A percentile compares a stretch with the other conserved stretches of the same genome.
Conservation (phyloP, 1,284 basidiomycete species). For the Fomitiporia mediterranea region DNA sequence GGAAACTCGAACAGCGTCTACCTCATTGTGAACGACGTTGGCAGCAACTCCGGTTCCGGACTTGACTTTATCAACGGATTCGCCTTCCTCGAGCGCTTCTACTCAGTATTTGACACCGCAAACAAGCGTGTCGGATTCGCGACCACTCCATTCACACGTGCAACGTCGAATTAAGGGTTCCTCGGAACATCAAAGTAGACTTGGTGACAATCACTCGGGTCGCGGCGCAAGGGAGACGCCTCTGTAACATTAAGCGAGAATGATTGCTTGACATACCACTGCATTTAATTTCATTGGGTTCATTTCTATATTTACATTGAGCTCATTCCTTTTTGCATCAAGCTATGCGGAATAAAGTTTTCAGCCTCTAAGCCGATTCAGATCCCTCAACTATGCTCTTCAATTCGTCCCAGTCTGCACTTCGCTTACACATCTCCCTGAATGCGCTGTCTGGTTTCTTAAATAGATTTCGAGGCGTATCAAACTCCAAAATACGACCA, state of each 20-base stretch:
- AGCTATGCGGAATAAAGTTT: not conserved
- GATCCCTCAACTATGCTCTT: conserved; percentile 12
- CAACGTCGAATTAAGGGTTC: conserved; percentile 46
- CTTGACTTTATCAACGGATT: conserved; percentile 42
- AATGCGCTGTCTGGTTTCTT: conserved; percentile 54
- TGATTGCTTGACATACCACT: too few species aligned
- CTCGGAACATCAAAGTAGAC: too few species aligned
- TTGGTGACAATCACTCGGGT: too few species aligned
- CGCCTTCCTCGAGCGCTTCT: conserved; percentile 41
- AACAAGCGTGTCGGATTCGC: conserved; percentile 51
- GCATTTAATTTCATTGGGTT: too few species aligned
- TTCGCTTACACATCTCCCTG: conserved; percentile 64
- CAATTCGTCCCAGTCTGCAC: conserved; percentile 49
- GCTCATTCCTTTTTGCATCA: too few species aligned
- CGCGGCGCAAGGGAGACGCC: too few species aligned
- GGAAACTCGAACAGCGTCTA: conserved; percentile 21
- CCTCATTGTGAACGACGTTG: conserved; percentile 27
- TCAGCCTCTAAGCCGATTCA: not conserved
- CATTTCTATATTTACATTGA: too few species aligned
- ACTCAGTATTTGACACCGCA: conserved; percentile 32
- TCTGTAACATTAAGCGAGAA: too few species aligned
- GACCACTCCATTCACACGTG: conserved; percentile 47
- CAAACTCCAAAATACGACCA: conserved; percentile 65
- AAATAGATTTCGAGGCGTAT: conserved; percentile 61
- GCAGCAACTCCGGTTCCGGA: conserved; percentile 29